phyloP scores from a whole-genome alignment of 495 filamentous ascomycete species.

The Xylaria venustula region DNA sequence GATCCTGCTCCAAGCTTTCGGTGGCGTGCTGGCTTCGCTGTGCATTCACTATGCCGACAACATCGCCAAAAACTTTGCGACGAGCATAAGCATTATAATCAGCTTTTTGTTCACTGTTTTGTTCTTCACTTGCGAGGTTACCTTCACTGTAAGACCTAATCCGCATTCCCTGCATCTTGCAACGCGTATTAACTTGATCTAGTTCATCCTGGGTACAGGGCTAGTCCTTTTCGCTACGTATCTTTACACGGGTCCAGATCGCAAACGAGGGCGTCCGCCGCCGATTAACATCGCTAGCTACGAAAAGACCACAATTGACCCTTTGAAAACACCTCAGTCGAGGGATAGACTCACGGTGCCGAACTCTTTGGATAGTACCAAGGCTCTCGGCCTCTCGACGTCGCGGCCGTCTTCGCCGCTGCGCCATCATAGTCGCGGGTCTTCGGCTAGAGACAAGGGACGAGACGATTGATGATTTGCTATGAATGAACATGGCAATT shows the following conservation, averaged over 20 bases:
- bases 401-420: slow-evolving; percentile 69
- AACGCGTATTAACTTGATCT: not conserved
- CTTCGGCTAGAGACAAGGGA: slow-evolving; percentile 38
- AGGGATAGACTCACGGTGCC: slow-evolving; percentile 33
- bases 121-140: slow-evolving; percentile 67
- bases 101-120: slow-evolving; percentile 80
- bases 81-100: slow-evolving; percentile 82
- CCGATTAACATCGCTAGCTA: slow-evolving; percentile 73
- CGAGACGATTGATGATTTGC: slow-evolving; percentile 33
- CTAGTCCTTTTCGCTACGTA: slow-evolving; percentile 79
- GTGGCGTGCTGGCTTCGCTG: slow-evolving; percentile 78
- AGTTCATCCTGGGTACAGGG: slow-evolving; percentile 81
- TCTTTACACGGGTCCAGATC: slow-evolving; percentile 67
- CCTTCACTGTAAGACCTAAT: slow-evolving; percentile 57
- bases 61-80: slow-evolving; percentile 88
- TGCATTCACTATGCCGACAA: slow-evolving; percentile 86
- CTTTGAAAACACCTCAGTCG: slow-evolving; percentile 32
- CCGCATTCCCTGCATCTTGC: not conserved
- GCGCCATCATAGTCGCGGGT: slow-evolving; percentile 46
- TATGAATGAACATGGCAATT: not conserved
- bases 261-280: slow-evolving; percentile 59
- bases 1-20: slow-evolving; percentile 75
- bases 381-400: slow-evolving; percentile 56
- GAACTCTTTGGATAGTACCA: slow-evolving; percentile 45
- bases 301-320: slow-evolving; percentile 68